Base-by-base conservation (phyloP, 805 yeast genomes). In the Nakazawaea wyomingensis region DNA sequence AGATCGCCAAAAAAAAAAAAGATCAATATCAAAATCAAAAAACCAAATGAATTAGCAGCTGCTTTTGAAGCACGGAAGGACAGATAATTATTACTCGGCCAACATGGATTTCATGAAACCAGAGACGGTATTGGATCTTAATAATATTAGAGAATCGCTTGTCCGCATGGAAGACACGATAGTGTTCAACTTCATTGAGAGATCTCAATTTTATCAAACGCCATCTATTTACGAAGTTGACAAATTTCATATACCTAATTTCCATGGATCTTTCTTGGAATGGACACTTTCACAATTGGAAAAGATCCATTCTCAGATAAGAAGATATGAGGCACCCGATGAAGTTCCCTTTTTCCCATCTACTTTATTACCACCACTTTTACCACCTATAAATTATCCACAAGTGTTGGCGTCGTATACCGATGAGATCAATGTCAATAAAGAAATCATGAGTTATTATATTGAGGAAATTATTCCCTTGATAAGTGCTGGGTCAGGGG, bases 111-210 rank as follows among this genome's bases (percentile, higher is more conserved):
- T 89, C 61, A 74, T 76, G 60, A 78, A 80, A 51, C 93, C 96
- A 14, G 84, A 82, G 38, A 76, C 95, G 0, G 96, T 87, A 5
- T 72, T 93, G 39, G 77, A 88, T 54, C 68, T 93, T 46, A 69
- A 68, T 53, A 89, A 93, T 64, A 93, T 93, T 54, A 79, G 99
- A 49, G 80, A 76, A 47, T 84, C 87, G 14, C 70, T 93, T 37
- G 82, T 90, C 31, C 78, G 96, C 43, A 88, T 93, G 96, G 99
- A 93, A 59, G 98, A 93, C 62, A 85, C 97, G 5, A 89, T 93
- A 53, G 84, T 93, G 48, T 93, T 90, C 70, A 85, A 83, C 45
- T 76, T 93, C 52, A 90, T 93, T 47, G 99, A 93, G 61, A 74
- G 99, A 50, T 86, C 96, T 3, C 96, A 91, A 65, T 91, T 87